These are phyloP conservation scores for Auriscalpium orientale DNA, from an alignment of 768 basidiomycete species.

Conservation along the genomic window DNA sequence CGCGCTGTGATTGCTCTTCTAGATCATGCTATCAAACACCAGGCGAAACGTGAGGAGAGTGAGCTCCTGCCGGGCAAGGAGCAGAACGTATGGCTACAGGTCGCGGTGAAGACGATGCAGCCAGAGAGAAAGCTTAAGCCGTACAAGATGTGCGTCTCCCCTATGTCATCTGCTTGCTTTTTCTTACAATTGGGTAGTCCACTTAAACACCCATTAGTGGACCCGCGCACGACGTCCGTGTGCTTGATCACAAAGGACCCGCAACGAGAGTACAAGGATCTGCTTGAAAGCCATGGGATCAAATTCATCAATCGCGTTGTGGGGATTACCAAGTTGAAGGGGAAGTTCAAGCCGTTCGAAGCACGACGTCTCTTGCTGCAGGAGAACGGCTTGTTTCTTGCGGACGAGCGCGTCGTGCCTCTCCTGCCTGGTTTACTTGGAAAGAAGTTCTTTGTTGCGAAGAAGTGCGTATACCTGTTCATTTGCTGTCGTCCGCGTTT, in stretches of 20 bases:
- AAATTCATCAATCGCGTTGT: conserved; percentile 90
- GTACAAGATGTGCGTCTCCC: conserved; percentile 63
- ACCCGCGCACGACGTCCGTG: conserved; percentile 71
- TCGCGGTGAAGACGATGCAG: conserved; percentile 79
- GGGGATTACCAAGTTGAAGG: conserved; percentile 85
- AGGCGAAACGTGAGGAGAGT: conserved; percentile 56
- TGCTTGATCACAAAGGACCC: conserved; percentile 96
- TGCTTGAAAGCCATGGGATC: conserved; percentile 68
- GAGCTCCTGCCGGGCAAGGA: conserved; percentile 76
- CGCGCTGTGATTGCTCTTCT: conserved; percentile 77
- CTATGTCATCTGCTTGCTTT: background rate
- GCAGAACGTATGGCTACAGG: conserved; percentile 82
- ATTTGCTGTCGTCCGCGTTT: conserved; percentile 1
- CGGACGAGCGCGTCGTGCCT: conserved; percentile 86
- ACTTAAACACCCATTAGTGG: conserved; percentile 73
- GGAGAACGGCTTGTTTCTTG: conserved; percentile 89
- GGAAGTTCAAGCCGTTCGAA: conserved; percentile 84
- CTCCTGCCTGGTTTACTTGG: conserved; percentile 83
- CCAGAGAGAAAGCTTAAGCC: conserved; percentile 75
- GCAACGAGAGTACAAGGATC: conserved; percentile 92
- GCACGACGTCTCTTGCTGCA: conserved; percentile 76
- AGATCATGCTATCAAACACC: conserved; percentile 56
- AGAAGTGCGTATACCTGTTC: conserved; percentile 60
- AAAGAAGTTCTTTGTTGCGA: conserved; percentile 86
- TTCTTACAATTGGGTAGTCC: conserved; percentile 35